A percentile compares a stretch with the other conserved stretches of the same genome.
Conservation (phyloP, 2,329 filamentous ascomycete species). For the Epicoccum sorghinum region DNA sequence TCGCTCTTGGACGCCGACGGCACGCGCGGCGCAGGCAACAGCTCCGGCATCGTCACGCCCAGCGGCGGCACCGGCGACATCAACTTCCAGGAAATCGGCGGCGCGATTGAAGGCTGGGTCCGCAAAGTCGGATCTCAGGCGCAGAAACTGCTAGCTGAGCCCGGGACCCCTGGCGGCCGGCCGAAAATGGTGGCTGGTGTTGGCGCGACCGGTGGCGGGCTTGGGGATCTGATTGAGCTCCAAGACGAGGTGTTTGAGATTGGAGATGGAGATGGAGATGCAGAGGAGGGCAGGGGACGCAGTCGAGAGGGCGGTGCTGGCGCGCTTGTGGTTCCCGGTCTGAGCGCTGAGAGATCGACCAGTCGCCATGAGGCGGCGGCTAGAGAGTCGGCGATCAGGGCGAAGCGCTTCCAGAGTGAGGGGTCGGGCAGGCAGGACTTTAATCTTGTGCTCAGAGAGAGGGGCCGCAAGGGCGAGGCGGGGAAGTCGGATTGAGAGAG, state of each 20-base stretch:
- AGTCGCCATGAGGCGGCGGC: constrained; percentile 21
- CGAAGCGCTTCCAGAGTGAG: constrained; percentile 38
- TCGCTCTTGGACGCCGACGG: constrained; percentile 40
- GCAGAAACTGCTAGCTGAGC: constrained; percentile 44
- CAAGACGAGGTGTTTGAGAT: constrained; percentile 61
- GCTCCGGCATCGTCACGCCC: constrained; percentile 38
- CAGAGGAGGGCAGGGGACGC: constrained; percentile 35
- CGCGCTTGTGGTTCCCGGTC: constrained; percentile 5
- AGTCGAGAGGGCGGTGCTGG: constrained; percentile 7
- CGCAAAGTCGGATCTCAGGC: constrained; percentile 76
- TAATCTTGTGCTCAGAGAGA: constrained; percentile 38
- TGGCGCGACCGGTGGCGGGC: constrained; percentile 53
- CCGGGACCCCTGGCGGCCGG: constrained; percentile 36
- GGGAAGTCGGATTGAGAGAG: constrained; percentile 39
- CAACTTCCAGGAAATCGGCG: constrained; percentile 80
- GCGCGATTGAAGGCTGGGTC: constrained; percentile 89
- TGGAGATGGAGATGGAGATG: constrained; percentile 38
- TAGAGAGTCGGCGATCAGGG: constrained; percentile 1
- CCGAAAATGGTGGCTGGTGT: constrained; percentile 44
- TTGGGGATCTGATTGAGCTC: constrained; percentile 74
- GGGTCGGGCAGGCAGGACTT: constrained; percentile 25
- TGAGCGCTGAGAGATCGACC: constrained; percentile 8
- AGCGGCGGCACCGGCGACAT: constrained; percentile 42
- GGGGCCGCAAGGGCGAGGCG: constrained; percentile 30
- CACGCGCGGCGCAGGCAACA: constrained; percentile 29